phyloP scores from a whole-genome alignment of 192 early-diverging fungal genomes.

The Gonapodya prolifera region DNA sequence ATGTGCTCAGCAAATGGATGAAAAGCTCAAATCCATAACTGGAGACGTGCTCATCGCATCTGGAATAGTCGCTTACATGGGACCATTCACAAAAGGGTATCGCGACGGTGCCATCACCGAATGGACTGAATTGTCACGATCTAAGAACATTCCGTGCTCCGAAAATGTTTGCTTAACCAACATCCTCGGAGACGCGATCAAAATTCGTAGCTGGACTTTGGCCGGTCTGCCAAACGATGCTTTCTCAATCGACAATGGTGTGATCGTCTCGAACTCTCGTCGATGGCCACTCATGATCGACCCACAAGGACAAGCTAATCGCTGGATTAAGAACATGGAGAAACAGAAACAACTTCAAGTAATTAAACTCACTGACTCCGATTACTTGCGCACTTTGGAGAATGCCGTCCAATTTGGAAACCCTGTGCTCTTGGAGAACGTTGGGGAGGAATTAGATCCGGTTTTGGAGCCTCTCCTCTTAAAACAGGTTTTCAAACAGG shows the following conservation, averaged over 20 bases:
- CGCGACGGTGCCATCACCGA: constrained; percentile 37
- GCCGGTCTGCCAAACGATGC: constrained; percentile 44
- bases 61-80: constrained; percentile 45
- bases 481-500: constrained; percentile 51
- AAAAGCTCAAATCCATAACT: constrained; percentile 33
- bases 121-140: constrained; percentile 29
- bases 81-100: constrained; percentile 44
- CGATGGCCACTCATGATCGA: constrained; percentile 51
- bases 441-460: constrained; percentile 41
- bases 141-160: constrained; percentile 38
- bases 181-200: constrained; percentile 41
- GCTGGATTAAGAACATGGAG: constrained; percentile 52
- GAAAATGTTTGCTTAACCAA: constrained; percentile 31
- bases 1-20: constrained; percentile 32
- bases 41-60: constrained; percentile 46
- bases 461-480: constrained; percentile 43
- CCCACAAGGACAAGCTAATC: constrained; percentile 46
- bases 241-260: constrained; percentile 48
- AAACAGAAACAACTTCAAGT: constrained; percentile 37
- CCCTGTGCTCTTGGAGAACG: constrained; percentile 42
- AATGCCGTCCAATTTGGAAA: constrained; percentile 52
- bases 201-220: constrained; percentile 36
- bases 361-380: constrained; percentile 39
- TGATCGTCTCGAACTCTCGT: constrained; percentile 38
- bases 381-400: constrained; percentile 41